Evolutionary conservation across 1,284 basidiomycete genomes (phyloP).

Genomic region (Sporisorium graminicola): DNA sequence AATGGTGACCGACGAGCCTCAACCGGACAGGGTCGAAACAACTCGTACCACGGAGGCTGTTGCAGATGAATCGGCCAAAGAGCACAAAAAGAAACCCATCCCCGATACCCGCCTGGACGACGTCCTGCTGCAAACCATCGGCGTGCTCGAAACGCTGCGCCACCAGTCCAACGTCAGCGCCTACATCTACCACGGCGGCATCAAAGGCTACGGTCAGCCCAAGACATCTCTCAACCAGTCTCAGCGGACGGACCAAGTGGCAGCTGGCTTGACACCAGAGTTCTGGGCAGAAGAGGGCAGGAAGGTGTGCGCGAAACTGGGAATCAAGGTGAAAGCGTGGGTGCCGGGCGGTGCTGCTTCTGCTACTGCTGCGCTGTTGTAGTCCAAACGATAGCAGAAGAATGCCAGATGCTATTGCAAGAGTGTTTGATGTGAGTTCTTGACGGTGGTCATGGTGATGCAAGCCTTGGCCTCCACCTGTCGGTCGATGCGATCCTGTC

Average conservation of each 20-base stretch:
- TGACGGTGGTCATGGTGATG: not conserved
- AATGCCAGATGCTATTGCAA: not conserved
- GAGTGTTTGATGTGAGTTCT: not conserved
- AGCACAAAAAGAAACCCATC: constrained; percentile 24
- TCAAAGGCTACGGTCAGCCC: constrained; percentile 32
- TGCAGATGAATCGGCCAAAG: not conserved
- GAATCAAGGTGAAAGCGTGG: constrained; percentile 43
- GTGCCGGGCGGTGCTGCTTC: constrained; percentile 15
- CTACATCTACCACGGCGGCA: constrained; percentile 53
- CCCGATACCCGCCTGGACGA: constrained; percentile 50
- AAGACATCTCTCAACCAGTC: constrained; percentile 14
- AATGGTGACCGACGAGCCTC: not conserved
- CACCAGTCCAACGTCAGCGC: constrained; percentile 54
- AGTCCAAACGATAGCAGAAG: not conserved
- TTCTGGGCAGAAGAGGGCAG: constrained; percentile 37
- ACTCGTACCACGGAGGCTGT: not conserved
- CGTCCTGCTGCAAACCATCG: constrained; percentile 63
- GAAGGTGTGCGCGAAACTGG: constrained; percentile 29
- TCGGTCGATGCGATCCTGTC: no score
- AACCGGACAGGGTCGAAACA: not conserved
- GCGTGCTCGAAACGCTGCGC: constrained; percentile 60
- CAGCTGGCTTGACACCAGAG: constrained; percentile 24
- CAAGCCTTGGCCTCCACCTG: not conserved
- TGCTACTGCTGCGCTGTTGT: constrained; percentile 28
- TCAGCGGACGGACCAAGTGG: not conserved